Base-by-base conservation (phyloP, 768 basidiomycete species). In the Multifurca ochricompacta region DNA sequence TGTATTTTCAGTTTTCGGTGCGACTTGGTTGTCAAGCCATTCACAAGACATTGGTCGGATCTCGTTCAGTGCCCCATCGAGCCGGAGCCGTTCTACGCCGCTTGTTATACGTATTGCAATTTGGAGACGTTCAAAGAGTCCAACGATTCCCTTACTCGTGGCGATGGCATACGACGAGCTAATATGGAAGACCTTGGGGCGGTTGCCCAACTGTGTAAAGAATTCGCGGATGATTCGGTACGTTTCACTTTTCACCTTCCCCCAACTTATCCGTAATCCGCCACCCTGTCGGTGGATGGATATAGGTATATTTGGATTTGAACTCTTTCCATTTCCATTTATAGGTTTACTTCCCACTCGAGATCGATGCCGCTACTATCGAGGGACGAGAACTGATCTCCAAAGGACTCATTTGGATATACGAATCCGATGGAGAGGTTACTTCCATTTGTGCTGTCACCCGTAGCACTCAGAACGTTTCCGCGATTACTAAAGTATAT, bases 401-500 rank as follows among this genome's bases (percentile, higher is more conserved):
- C 7, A 75, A 74, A 53, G 67, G 73, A n/a, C 74, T 76, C 47
- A 63, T 79, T 27, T 81, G 79, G 78, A 66, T 82, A 23, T 77
- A 76, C 62, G 76, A 77, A 48, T 69, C 70, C 18, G 54, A 64
- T 10, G 68, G 69, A 2, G 67, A 71, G 46, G 64, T 77, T 46
- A 70, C 77, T 4, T 75, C 74, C 18, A 74, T 82, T 37, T 80
- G 78, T 42, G 80, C 80, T 14, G 78, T 76, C 19, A 77, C 80
- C n/a, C 74, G 79, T n/a, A 70, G 70, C 47, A 77, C 75, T 11
- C 64, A 70, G 52, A 68, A 67, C 10, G 75, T 79, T 21, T 73
- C 76, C 13, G 78, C 77, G 3, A 78, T 81, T 59, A 79, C 79
- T 7, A 82, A 81, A 64, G 79, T 81, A 1, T 79, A 76, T 62